Conservation (phyloP, 2,329 filamentous ascomycete genomes). For the Lomentospora prolificans region DNA sequence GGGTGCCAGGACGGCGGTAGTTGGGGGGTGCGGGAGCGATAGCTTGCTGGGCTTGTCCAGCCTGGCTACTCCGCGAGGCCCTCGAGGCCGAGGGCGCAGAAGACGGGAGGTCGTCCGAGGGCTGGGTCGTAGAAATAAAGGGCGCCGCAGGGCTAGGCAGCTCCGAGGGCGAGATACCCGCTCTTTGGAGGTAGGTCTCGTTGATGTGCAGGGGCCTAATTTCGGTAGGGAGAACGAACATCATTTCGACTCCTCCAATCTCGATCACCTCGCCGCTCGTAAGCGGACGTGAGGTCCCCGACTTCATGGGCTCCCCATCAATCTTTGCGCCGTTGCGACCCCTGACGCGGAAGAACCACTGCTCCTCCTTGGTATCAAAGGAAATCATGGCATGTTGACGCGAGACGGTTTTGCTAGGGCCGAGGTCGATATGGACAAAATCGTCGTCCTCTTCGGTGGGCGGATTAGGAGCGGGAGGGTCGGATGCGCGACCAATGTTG, state of each 20-base stretch:
- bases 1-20: conserved; percentile 51
- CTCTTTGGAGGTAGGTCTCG: conserved; percentile 58
- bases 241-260: conserved; percentile 91
- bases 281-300: conserved; percentile 55
- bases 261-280: conserved; percentile 86
- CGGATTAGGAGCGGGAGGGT: conserved; percentile 17
- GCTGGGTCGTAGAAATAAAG: conserved; percentile 9
- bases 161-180: conserved; percentile 34
- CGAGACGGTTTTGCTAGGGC: conserved; percentile 73
- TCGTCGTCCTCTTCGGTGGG: conserved; percentile 34
- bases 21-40: conserved; percentile 52
- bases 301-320: conserved; percentile 62
- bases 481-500: conserved; percentile 56
- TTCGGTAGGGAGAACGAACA: conserved; percentile 86
- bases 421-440: conserved; percentile 76
- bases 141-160: conserved; percentile 4
- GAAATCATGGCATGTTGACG: conserved; percentile 66
- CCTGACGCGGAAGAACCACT: conserved; percentile 79
- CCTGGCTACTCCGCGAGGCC: conserved; percentile 14
- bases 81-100: conserved; percentile 10
- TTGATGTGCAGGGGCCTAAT: conserved; percentile 57
- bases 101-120: conserved; percentile 9
- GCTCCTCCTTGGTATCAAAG: conserved; percentile 57
- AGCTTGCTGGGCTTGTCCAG: conserved; percentile 28
- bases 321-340: conserved; percentile 86